Evolutionary conservation across 2,329 filamentous ascomycete genomes (phyloP).

Genomic region (Magnaporthales sp.): DNA sequence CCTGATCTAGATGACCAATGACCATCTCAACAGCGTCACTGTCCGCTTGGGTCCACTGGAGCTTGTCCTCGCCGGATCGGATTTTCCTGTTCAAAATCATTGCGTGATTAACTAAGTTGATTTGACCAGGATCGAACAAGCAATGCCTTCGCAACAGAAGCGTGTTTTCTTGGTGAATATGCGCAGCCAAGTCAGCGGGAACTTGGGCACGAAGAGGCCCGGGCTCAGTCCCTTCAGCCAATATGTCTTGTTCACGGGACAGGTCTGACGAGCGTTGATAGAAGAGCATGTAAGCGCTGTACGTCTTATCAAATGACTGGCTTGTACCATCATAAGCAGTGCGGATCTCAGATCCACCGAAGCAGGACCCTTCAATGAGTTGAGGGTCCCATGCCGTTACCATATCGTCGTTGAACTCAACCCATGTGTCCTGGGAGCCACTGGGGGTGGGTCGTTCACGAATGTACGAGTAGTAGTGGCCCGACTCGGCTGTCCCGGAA

Average conservation of each 20-base stretch:
- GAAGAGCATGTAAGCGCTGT: conserved; percentile 97
- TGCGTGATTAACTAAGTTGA: conserved; percentile 55
- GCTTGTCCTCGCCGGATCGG: conserved; percentile 14
- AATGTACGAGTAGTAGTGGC: conserved; percentile 96
- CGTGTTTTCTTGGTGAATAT: conserved; percentile 66
- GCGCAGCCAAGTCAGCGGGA: conserved; percentile 36
- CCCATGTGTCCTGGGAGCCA: conserved; percentile 49
- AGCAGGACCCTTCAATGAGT: conserved; percentile 68
- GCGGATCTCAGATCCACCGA: conserved; percentile 60
- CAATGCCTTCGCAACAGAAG: conserved; percentile 67
- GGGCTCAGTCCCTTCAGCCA: conserved; percentile 25
- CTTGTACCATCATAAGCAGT: conserved; percentile 34
- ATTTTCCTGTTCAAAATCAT: conserved; percentile 29
- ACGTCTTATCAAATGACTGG: conserved; percentile 54
- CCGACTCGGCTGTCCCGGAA: conserved; percentile 83
- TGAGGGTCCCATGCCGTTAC: conserved; percentile 68
- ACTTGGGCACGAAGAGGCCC: conserved; percentile 37
- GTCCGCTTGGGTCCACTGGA: conserved; percentile 19
- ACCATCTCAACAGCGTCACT: conserved; percentile 42
- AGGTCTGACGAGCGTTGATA: conserved; percentile 75
- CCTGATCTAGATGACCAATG: conserved; percentile 63
- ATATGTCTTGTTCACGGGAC: conserved; percentile 37
- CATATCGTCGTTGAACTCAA: conserved; percentile 90
- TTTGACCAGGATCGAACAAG: conserved; percentile 65
- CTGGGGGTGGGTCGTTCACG: conserved; percentile 59